Evolutionary conservation across 176 grass and related monocot genomes (phyloP).

Genomic region (Cenchrus purpureus): DNA sequence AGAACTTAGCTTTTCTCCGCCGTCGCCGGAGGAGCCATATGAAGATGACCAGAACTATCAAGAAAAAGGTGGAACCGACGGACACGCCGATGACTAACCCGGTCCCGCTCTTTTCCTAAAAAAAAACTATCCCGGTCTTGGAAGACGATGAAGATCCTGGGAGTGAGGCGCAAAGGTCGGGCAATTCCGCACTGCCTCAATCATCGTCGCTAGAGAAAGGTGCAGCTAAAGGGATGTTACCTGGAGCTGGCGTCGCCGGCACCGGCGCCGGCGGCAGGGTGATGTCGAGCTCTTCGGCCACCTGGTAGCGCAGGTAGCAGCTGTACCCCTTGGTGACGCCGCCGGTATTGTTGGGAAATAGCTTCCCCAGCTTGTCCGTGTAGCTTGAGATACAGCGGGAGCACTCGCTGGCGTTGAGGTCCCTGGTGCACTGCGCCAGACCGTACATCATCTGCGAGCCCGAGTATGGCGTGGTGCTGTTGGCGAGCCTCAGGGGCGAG

Average conservation of each 20-base stretch:
- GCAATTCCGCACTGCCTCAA: no score
- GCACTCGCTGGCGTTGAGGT: constrained; percentile 25
- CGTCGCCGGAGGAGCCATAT: not conserved
- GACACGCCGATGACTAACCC: not conserved
- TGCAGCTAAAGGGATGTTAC: no score
- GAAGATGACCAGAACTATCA: not conserved
- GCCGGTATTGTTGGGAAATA: not conserved
- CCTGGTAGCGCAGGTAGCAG: constrained; percentile 39
- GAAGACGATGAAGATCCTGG: not conserved
- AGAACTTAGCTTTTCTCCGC: not conserved
- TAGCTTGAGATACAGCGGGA: not conserved
- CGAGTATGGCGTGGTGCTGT: no score
- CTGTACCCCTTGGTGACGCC: constrained; percentile 36
- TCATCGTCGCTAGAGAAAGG: no score
- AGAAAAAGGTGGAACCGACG: not conserved
- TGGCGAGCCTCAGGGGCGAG: no score
- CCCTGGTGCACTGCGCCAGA: constrained; percentile 49
- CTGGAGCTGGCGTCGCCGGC: not conserved
- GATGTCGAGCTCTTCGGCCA: not conserved
- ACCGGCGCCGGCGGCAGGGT: constrained; percentile 11
- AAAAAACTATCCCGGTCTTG: not conserved
- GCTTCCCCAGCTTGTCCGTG: not conserved
- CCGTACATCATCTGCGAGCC: not conserved
- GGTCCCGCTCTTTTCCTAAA: no score
- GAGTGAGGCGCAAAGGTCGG: no score